Percentiles rank a stretch among this genome's conserved stretches.
Evolutionary conservation across 805 yeast species (phyloP).

Genomic region (Candida insectorum): DNA sequence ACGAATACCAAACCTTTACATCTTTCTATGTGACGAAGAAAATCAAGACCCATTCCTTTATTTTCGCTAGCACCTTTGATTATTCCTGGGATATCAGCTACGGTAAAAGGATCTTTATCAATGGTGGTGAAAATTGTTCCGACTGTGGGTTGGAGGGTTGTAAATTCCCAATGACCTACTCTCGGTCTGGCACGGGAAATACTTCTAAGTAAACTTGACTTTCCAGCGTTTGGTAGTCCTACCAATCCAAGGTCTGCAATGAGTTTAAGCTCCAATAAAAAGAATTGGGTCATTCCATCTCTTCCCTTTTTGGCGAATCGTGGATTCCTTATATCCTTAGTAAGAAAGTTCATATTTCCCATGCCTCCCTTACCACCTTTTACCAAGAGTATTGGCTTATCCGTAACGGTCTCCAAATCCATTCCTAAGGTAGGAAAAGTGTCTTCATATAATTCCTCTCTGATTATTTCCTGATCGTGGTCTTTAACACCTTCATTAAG

Average conservation of each 20-base stretch:
- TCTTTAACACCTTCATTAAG: slow-evolving; percentile 61
- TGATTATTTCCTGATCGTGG: slow-evolving; percentile 57
- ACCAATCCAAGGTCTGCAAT: slow-evolving; percentile 93
- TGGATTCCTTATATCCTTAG: slow-evolving; percentile 82
- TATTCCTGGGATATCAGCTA: slow-evolving; percentile 97
- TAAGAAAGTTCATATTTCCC: slow-evolving; percentile 94
- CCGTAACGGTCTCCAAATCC: slow-evolving; percentile 61
- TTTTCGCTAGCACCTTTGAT: slow-evolving; percentile 82
- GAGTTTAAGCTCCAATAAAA: slow-evolving; percentile 79
- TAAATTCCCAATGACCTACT: slow-evolving; percentile 96
- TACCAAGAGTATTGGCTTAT: slow-evolving; percentile 64
- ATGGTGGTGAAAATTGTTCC: slow-evolving; percentile 77
- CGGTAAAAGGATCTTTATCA: slow-evolving; percentile 73
- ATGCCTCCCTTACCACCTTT: slow-evolving; percentile 92
- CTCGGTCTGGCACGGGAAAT: slow-evolving; percentile 87
- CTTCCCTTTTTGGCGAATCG: slow-evolving; percentile 84
- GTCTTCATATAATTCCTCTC: slow-evolving; percentile 61
- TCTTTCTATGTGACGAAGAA: slow-evolving; percentile 87
- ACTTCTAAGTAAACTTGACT: slow-evolving; percentile 81
- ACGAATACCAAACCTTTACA: slow-evolving; percentile 89
- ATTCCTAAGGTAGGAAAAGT: slow-evolving; percentile 78
- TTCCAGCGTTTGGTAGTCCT: slow-evolving; percentile 96
- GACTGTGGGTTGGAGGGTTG: slow-evolving; percentile 86
- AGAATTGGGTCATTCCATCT: slow-evolving; percentile 57
- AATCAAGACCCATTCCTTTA: slow-evolving; percentile 91